A percentile compares a stretch with the other conserved stretches of the same genome.
These are phyloP conservation scores for Thyridium curvatum DNA, from an alignment of 2,329 filamentous ascomycete genomes.

Conservation along the genomic window DNA sequence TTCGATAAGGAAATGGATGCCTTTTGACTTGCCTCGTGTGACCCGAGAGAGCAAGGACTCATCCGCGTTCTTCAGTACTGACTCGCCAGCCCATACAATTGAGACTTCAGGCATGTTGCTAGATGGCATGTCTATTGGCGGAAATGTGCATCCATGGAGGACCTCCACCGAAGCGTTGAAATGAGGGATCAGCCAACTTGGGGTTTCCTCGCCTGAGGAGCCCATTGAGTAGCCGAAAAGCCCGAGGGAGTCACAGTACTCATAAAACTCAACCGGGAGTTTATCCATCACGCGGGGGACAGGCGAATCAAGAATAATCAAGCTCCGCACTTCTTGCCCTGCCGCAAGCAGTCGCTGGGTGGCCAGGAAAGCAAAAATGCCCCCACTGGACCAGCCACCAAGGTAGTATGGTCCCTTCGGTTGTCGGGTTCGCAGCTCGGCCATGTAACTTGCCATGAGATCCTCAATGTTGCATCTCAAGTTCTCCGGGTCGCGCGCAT, in stretches of 20 bases:
- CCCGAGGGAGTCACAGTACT: neutral
- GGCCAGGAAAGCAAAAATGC: conserved; percentile 47
- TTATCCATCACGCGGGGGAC: neutral
- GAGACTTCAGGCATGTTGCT: neutral
- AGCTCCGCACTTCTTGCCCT: neutral
- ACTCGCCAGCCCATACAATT: neutral
- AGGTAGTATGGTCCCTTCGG: conserved; percentile 46
- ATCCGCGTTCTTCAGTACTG: neutral
- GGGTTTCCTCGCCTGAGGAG: neutral
- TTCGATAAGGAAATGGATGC: neutral
- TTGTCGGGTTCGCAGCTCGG: conserved; percentile 51
- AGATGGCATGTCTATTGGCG: neutral
- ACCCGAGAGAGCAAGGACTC: neutral
- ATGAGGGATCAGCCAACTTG: neutral
- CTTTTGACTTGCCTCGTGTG: neutral
- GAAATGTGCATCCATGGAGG: neutral
- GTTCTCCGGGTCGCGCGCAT: conserved; percentile 49
- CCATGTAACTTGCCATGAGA: conserved; percentile 43
- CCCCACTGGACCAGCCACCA: conserved; percentile 55
- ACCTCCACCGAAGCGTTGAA: neutral
- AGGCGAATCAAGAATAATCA: conserved; percentile 1
- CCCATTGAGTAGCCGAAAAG: neutral
- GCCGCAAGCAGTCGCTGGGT: conserved; percentile 13
- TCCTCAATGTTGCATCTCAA: conserved; percentile 45
- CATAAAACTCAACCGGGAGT: neutral